phyloP scores from a whole-genome alignment of 176 grass and related monocot genomes.

The maize (Zea mays) region DNA sequence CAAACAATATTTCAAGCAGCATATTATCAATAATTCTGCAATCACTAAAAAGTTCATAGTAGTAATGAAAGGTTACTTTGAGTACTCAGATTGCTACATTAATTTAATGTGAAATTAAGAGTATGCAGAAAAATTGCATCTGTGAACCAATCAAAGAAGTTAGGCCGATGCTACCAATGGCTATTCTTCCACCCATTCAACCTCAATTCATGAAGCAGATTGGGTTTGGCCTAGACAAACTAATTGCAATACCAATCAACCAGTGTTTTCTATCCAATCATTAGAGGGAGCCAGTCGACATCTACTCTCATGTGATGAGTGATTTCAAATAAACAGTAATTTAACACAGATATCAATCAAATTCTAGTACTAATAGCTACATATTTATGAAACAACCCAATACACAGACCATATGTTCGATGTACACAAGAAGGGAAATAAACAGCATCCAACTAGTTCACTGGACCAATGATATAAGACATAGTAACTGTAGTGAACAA shows the following conservation, averaged over 20 bases:
- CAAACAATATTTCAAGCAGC: neutral
- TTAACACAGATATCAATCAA: too few relatives aligned
- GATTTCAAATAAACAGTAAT: neutral
- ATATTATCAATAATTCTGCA: neutral
- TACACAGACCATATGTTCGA: neutral
- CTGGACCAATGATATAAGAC: neutral
- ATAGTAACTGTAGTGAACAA: neutral
- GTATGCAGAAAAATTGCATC: neutral
- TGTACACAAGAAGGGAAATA: neutral
- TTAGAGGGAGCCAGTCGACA: neutral
- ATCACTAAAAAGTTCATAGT: neutral
- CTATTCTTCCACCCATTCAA: neutral
- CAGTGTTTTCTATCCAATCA: neutral
- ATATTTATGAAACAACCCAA: neutral
- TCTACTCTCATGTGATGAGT: neutral
- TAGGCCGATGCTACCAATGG: neutral
- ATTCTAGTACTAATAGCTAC: neutral
- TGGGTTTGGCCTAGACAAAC: neutral
- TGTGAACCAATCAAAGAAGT: neutral
- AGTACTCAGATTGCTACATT: neutral
- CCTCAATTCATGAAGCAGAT: neutral
- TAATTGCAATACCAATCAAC: neutral
- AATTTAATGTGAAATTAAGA: neutral
- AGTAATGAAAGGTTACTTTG: neutral
- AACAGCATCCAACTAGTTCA: neutral